Conservation (phyloP, 1,284 basidiomycete species). For the Pterulicium gracile region DNA sequence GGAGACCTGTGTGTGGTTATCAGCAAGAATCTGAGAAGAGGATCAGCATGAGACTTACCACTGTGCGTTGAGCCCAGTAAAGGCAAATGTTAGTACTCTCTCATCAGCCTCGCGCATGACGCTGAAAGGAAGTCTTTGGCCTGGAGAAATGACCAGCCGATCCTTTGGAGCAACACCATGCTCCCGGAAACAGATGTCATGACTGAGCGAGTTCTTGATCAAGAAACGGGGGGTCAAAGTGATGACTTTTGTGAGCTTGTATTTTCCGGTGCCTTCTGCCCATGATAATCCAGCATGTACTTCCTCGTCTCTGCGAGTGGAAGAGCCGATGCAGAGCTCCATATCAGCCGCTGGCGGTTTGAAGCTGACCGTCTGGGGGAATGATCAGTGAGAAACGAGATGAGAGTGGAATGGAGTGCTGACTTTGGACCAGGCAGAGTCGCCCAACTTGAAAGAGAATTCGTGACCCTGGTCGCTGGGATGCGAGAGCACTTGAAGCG, state of each 20-base stretch:
- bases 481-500: slow-evolving; percentile 75
- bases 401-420: slow-evolving; percentile 7
- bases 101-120: slow-evolving; percentile 58
- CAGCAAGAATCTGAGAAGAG: slow-evolving; percentile 5
- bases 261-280: slow-evolving; percentile 90
- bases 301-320: slow-evolving; percentile 63
- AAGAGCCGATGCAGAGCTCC: slow-evolving; percentile 67
- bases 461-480: slow-evolving; percentile 76
- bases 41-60: slow-evolving; percentile 43
- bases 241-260: slow-evolving; percentile 93
- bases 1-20: slow-evolving; percentile 58
- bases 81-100: slow-evolving; percentile 75
- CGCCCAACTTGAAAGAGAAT: slow-evolving; percentile 75
- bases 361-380: slow-evolving; percentile 63
- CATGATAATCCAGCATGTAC: slow-evolving; percentile 88
- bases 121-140: slow-evolving; percentile 64
- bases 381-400: slow-evolving; percentile 2
- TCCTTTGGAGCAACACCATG: slow-evolving; percentile 67
- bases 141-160: slow-evolving; percentile 55
- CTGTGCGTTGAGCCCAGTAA: slow-evolving; percentile 74
- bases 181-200: slow-evolving; percentile 76
- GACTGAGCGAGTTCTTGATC: slow-evolving; percentile 72
- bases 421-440: slow-evolving; percentile 89
- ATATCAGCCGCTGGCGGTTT: slow-evolving; percentile 91
- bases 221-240: slow-evolving; percentile 89